Evolutionary conservation across 2,329 filamentous ascomycete species (phyloP), one percentile per base, ranked within the genome.

Genomic region (Fusarium devonianum): DNA sequence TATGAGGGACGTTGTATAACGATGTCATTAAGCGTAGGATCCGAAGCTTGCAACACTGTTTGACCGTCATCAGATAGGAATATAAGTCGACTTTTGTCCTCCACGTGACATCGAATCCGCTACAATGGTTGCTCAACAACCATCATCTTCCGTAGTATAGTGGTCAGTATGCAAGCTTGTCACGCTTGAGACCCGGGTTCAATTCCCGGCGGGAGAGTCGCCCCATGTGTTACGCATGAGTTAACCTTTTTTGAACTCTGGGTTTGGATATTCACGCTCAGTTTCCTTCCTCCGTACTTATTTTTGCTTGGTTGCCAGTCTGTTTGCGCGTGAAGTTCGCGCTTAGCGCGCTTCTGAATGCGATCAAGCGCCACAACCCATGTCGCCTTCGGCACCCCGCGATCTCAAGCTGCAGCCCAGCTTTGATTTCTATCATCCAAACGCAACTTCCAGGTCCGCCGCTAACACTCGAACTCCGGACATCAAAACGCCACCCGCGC

Each of bases 131-230:
- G 43, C 21, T 46, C 26, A 33, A 46, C 32, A 49, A 33, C 17
- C 29, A 25, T 21, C 9, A 9, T 49, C 39, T 51, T 51, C 22
- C 29, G 29, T 55, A 50, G 38, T 55, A 50, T 55, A 55, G 37
- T 55, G 49, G 50, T 56, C 39, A 56, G 39, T 51, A 55, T 45
- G 38, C 45, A 45, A 56, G 51, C 29, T 32, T 32, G 29, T 32
- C 29, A 32, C 29, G 29, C 29, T 32, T 17, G 29, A 32, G 29
- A 50, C 51, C 51, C 38, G 53, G 45, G 39, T 56, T 54, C 34
- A 46, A 51, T 56, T 45, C 51, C 51, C 39, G 35, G 53, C 51
- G 50, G 35, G 53, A 51, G 46, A 56, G 46, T 34, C 29, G 23
- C 46, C 52, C 43, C 23, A 18, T 56, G 51, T 29, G 22, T 28